Evolutionary conservation across 176 grass and related monocot species (phyloP), one percentile per base, ranked within the genome.

Genomic region (Chloris gayana): DNA sequence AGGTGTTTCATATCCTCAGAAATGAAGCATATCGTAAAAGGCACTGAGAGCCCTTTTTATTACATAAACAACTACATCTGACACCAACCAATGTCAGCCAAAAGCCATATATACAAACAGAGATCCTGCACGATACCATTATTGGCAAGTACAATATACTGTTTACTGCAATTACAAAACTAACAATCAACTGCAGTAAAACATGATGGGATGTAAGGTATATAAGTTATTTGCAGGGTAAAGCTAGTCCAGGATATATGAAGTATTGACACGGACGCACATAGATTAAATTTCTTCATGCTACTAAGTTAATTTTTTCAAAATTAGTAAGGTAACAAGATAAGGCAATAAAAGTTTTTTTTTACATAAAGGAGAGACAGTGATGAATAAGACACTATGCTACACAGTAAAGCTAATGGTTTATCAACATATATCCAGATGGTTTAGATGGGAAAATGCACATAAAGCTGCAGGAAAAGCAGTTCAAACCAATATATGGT

Each of bases 11-110:
- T 25, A 44, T 80, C 67, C 27, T 32, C 31, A 69, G 71, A 39
- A 72, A 47, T 24, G 33, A 84, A 67, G 47, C 21, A 71, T 69
- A n/a, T 71, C 53, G 54, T 37, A 76, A 84, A 72, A 70, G 9
- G 45, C 9, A 29, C 25, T 25, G 25, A 61, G 59, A n/a, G 6
- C 17, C 31, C 25, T 39, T 39, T 70, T 77, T 53, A 51, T 24
- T 31, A 65, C 33, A 53, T 34, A 27, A 26, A 60, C 27, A 60
- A 21, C 18, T 79, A 76, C 39, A 33, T 72, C 18, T 32, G 31
- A 65, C 42, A 56, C 17, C 4, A 78, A 65, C 41, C 32, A 37
- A 47, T 62, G 33, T 29, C 51, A 9, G 65, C 19, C 18, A 64
- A 69, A 42, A 18, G 24, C 11, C 33, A 26, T 34, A 25, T 58